A percentile compares a stretch with the other conserved stretches of the same genome.
Conservation (phyloP, 2,329 filamentous ascomycete genomes). For the Colletotrichum brevisporum region DNA sequence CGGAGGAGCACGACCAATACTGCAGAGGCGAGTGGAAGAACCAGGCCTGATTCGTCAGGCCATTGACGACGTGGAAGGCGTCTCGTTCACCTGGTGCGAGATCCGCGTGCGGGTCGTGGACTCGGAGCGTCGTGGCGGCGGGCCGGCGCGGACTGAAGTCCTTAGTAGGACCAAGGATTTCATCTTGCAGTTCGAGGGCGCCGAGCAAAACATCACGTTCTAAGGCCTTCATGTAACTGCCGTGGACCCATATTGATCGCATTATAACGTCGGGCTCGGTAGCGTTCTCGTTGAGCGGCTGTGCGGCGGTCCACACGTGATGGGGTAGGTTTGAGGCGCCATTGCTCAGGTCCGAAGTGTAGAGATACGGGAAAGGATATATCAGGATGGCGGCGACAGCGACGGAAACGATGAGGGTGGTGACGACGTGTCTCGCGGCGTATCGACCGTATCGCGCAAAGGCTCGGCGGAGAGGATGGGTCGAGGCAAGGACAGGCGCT, state of each 20-base stretch:
- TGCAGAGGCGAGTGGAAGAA: conserved; percentile 87
- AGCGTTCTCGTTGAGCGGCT: conserved; percentile 69
- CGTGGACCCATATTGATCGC: conserved; percentile 86
- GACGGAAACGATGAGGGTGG: conserved; percentile 81
- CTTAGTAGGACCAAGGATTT: conserved; percentile 73
- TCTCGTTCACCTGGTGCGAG: conserved; percentile 65
- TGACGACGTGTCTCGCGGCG: conserved; percentile 80
- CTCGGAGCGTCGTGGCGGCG: conserved; percentile 41
- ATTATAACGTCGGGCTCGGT: conserved; percentile 79
- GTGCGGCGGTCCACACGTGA: conserved; percentile 85
- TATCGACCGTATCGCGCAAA: conserved; percentile 80
- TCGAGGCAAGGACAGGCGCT: conserved; percentile 74
- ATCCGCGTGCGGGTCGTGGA: conserved; percentile 49
- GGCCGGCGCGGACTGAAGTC: conserved; percentile 64
- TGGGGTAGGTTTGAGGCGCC: conserved; percentile 80
- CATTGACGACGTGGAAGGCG: conserved; percentile 71
- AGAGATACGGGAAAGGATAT: conserved; percentile 83
- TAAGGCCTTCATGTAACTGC: conserved; percentile 83
- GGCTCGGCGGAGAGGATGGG: conserved; percentile 74
- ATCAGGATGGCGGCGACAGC: conserved; percentile 78
- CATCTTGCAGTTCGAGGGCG: conserved; percentile 79
- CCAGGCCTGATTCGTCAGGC: conserved; percentile 75
- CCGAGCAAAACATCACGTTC: conserved; percentile 74
- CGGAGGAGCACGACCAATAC: conserved; percentile 81
- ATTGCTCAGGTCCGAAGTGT: conserved; percentile 79